phyloP scores from a whole-genome alignment of 2,329 filamentous ascomycete species.

The Xylariomycetidae sp. region DNA sequence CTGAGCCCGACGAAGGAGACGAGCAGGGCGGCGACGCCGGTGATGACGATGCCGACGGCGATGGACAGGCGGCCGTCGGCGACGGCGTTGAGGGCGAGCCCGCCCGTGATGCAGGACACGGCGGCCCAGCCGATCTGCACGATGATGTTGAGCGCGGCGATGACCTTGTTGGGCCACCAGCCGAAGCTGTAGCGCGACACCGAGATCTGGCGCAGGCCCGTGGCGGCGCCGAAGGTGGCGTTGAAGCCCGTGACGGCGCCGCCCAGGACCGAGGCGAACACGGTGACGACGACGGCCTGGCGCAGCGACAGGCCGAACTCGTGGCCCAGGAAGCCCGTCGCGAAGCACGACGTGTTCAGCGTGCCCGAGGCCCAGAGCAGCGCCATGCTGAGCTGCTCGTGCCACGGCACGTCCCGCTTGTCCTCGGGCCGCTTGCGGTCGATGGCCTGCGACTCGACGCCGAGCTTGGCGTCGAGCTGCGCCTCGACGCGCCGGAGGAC shows the following conservation, averaged over 20 bases:
- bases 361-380: constrained; percentile 47
- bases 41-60: constrained; percentile 49
- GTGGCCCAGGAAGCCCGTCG: constrained; percentile 46
- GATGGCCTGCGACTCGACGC: constrained; percentile 44
- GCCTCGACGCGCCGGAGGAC: constrained; percentile 11
- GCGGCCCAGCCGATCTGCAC: constrained; percentile 48
- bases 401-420: constrained; percentile 28
- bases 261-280: constrained; percentile 42
- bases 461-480: constrained; percentile 38
- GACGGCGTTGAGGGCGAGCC: constrained; percentile 42
- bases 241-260: constrained; percentile 41
- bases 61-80: constrained; percentile 39
- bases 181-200: constrained; percentile 46
- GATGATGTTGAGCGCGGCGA: constrained; percentile 44
- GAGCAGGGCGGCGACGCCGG: constrained; percentile 42
- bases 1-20: constrained; percentile 49
- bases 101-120: constrained; percentile 47
- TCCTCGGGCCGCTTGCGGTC: constrained; percentile 41
- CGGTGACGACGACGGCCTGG: constrained; percentile 39
- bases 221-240: constrained; percentile 45
- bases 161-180: constrained; percentile 46
- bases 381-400: constrained; percentile 36
- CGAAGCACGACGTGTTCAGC: constrained; percentile 47
- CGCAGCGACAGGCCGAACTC: constrained; percentile 42
- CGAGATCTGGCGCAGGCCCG: constrained; percentile 46